Conservation (phyloP, 1,139 yeast species). For the Hyphopichia wangnamkhiaoensis region DNA sequence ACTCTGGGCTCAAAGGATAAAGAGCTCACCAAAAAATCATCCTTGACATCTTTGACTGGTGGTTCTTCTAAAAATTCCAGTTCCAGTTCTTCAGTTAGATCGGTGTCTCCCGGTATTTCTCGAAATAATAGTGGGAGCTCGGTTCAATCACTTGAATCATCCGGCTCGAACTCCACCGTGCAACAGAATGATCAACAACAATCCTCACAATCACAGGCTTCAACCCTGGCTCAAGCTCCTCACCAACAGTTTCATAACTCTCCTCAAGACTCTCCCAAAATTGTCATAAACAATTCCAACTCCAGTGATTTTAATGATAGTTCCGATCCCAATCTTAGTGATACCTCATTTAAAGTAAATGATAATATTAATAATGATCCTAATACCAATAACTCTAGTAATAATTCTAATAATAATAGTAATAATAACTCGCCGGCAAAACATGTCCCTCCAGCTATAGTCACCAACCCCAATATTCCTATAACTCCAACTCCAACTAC, state of each 20-base stretch:
- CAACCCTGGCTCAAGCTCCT: background rate
- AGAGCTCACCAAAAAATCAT: slow-evolving; percentile 6
- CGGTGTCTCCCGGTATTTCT: slow-evolving; percentile 37
- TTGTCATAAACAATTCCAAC: slow-evolving; percentile 23
- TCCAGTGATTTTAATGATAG: background rate
- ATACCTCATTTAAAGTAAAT: background rate
- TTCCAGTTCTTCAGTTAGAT: slow-evolving; percentile 26
- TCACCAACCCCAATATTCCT: slow-evolving; percentile 22
- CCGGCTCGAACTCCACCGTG: slow-evolving; percentile 14
- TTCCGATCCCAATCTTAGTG: background rate
- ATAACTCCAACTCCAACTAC: slow-evolving; percentile 37
- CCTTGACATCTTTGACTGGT: slow-evolving; percentile 12
- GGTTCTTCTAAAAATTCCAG: slow-evolving; percentile 10
- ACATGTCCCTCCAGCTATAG: slow-evolving; percentile 8
- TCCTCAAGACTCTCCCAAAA: slow-evolving; percentile 27
- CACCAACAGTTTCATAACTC: slow-evolving; percentile 1
- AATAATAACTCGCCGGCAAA: background rate
- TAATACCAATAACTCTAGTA: background rate
- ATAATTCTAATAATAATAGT: background rate
- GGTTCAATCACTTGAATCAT: slow-evolving; percentile 23
- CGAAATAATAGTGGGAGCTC: slow-evolving; percentile 34
- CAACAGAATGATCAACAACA: slow-evolving; percentile 11
- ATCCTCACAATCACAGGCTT: background rate
- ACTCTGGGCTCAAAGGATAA: slow-evolving; percentile 3
- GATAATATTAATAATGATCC: too few species aligned